Evolutionary conservation across 768 basidiomycete species (phyloP).

Genomic region (Trametes villosa): DNA sequence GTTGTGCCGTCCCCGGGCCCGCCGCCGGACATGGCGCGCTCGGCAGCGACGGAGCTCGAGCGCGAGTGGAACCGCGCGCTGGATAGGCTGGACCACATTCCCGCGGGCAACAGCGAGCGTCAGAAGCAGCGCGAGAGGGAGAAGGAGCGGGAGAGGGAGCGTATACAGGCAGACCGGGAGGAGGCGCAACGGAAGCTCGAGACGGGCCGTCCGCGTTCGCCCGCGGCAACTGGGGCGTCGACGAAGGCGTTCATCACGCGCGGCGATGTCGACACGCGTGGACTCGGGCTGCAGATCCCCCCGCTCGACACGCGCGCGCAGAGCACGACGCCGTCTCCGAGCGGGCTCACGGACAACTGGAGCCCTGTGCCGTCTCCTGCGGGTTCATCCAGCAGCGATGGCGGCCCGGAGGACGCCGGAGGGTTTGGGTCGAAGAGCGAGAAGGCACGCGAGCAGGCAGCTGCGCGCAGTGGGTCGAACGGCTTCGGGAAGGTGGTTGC

Average conservation of each 20-base stretch:
- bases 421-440: conserved; percentile 28
- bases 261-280: conserved; percentile 12
- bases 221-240: conserved; percentile 14
- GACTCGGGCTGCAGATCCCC: conserved; percentile 18
- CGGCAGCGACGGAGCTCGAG: conserved; percentile 14
- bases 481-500: background rate
- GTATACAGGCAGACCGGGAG: conserved; percentile 7
- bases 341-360: conserved; percentile 51
- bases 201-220: conserved; percentile 12
- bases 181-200: conserved; percentile 15
- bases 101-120: conserved; percentile 13
- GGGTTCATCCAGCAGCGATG: conserved; percentile 58
- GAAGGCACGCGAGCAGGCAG: conserved; percentile 21
- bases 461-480: conserved; percentile 16
- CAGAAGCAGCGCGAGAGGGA: conserved; percentile 18
- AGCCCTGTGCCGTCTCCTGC: conserved; percentile 40
- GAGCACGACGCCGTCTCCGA: conserved; percentile 25
- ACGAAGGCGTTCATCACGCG: conserved; percentile 28
- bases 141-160: conserved; percentile 14
- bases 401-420: conserved; percentile 52
- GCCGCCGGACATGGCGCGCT: background rate
- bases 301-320: conserved; percentile 2
- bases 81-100: conserved; percentile 16
- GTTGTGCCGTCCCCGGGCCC: conserved; percentile 10
- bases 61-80: conserved; percentile 21